Base-by-base conservation (phyloP, 306 rosid genomes). In the Vigna radiata region DNA sequence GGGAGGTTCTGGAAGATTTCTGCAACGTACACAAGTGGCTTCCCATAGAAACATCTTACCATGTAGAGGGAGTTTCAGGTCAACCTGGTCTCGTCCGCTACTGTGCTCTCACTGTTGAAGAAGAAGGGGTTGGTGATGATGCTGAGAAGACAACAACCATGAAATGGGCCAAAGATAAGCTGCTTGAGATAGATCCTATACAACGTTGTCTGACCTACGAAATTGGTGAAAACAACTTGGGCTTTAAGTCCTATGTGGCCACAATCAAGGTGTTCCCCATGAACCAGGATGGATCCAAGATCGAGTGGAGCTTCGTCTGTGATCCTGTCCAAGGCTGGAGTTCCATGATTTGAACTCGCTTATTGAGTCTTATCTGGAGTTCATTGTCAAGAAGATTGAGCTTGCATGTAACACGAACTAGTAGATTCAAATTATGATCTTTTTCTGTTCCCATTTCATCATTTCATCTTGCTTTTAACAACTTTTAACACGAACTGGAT, bases 111-210 rank as follows among this genome's bases (percentile, higher is more conserved):
- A n/a, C 66, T 47, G 13, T 39, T 2, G 18, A 58, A 6, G 54
- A 16, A 58, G 29, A 59, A 59, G 59, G 27, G 2, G 76, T 55
- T 21, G 14, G 15, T 54, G 61, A 2, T 19, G 61, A 50, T 13
- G 63, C 15, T 5, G 67, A 14, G 19, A 73, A 16, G 4, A 41
- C 23, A 48, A 2, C 74, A 5, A 70, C 59, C 6, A 31, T 73
- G 54, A 14, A 3, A 19, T 89, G 90, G 90, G 90, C 64, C 18
- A 89, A 83, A 31, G 97, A 91, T 87, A 88, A 75, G 81, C 85
- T 91, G 0, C 33, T 85, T 1, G 1, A 53, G 25, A 71, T 85
- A 1, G 95, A 91, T 79, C 87, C 93, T 1, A 5, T 81, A 53
- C 66, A 79, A 52, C 86, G 80, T 5, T 68, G 70, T 33, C 46